Percentiles rank a stretch among this genome's conserved stretches.
Evolutionary conservation across 768 basidiomycete species (phyloP).

Genomic region (Cystobasidium ongulense): DNA sequence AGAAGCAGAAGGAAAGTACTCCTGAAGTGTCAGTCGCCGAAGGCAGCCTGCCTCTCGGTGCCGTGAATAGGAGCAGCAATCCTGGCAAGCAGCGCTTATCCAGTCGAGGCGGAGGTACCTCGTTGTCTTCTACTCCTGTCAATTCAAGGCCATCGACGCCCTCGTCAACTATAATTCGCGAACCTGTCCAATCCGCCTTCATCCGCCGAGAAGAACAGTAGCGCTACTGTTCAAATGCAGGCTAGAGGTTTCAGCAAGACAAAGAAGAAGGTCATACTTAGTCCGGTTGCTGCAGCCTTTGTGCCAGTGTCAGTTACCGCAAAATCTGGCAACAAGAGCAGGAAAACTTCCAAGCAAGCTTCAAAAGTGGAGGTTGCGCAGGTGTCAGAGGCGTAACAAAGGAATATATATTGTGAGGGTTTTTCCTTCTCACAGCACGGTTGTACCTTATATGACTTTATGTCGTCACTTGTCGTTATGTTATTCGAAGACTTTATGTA

Average conservation of each 20-base stretch:
- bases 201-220: not conserved
- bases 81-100: not conserved
- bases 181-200: constrained; percentile 27
- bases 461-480: too few relatives aligned
- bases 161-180: constrained; percentile 6
- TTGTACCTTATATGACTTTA: too few relatives aligned
- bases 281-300: not conserved
- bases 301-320: not conserved
- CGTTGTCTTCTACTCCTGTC: not conserved
- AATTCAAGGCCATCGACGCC: not conserved
- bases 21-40: not conserved
- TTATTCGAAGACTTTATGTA: too few relatives aligned
- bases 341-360: too few relatives aligned
- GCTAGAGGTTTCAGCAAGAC: constrained; percentile 13
- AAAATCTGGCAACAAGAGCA: not conserved
- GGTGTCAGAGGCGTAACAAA: too few relatives aligned
- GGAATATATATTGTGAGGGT: too few relatives aligned
- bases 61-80: not conserved
- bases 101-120: not conserved
- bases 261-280: not conserved
- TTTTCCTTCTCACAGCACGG: too few relatives aligned
- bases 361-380: not conserved
- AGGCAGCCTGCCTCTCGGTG: not conserved
- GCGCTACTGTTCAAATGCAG: constrained; percentile 1
- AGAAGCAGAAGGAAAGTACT: not conserved